Evolutionary conservation across 2,329 filamentous ascomycete species (phyloP).

Genomic region (Penicillium expansum): DNA sequence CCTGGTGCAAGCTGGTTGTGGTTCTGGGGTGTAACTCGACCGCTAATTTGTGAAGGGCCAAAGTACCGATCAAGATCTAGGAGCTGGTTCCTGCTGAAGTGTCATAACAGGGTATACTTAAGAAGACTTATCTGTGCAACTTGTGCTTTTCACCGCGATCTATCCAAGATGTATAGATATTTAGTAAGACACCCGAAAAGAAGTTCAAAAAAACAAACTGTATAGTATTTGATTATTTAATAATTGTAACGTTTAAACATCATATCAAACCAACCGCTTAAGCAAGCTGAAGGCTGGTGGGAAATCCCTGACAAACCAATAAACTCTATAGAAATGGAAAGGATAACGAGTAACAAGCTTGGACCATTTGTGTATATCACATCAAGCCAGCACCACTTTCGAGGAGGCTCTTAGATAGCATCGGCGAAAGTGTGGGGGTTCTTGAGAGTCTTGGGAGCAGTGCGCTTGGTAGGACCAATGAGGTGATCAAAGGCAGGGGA

Average conservation of each 20-base stretch:
- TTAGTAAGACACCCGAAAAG: neutral
- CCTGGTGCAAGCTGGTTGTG: too few relatives aligned
- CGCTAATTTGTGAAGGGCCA: neutral
- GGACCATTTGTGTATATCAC: neutral
- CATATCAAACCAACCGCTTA: neutral
- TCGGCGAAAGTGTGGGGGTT: constrained; percentile 26
- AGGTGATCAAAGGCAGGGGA: constrained; percentile 33
- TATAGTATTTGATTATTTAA: neutral
- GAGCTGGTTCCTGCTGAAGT: neutral
- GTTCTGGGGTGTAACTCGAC: neutral
- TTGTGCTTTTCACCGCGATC: neutral
- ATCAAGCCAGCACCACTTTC: neutral
- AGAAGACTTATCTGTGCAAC: neutral
- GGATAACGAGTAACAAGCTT: neutral
- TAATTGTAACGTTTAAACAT: neutral
- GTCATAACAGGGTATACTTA: neutral
- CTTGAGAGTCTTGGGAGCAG: constrained; percentile 15
- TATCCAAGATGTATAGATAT: too few relatives aligned
- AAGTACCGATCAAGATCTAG: neutral
- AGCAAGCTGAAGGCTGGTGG: neutral
- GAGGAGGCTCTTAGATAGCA: constrained; percentile 7
- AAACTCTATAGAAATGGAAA: neutral
- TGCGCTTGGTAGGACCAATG: constrained; percentile 19
- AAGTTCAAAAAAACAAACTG: neutral
- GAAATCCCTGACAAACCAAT: neutral